These are phyloP conservation scores for Aspergillus saccharolyticus DNA, from an alignment of 495 filamentous ascomycete species.

Conservation along the genomic window DNA sequence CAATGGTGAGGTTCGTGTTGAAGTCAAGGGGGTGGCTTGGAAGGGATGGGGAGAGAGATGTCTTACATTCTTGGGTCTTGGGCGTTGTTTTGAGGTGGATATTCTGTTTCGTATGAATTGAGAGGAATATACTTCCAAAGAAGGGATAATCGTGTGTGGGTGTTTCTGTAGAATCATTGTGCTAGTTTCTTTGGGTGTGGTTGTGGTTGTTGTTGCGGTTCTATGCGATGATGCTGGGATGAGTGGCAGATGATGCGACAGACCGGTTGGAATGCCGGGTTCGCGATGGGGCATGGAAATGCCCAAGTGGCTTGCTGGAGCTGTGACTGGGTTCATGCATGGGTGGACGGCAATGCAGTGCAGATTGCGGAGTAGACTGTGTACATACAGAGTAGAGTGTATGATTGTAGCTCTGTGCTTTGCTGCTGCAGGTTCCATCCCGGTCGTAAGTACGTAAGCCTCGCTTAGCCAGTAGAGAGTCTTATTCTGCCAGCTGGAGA, in stretches of 20 bases:
- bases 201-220: background rate
- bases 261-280: background rate
- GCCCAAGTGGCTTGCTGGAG: background rate
- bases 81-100: background rate
- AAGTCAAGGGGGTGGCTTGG: background rate
- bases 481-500: no score
- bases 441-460: no score
- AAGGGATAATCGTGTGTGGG: no score
- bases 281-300: background rate
- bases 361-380: no score
- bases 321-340: background rate
- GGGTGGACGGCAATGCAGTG: background rate
- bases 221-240: no score
- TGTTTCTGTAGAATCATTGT: background rate
- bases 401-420: no score
- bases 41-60: background rate
- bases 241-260: background rate
- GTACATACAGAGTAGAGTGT: no score
- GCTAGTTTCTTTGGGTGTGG: background rate
- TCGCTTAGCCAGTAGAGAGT: no score
- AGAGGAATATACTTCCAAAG: no score
- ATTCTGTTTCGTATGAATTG: no score
- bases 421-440: no score
- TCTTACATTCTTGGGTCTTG: background rate
- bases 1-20: background rate